phyloP scores from a whole-genome alignment of 257 asterid species.

The Rehmannia glutinosa region DNA sequence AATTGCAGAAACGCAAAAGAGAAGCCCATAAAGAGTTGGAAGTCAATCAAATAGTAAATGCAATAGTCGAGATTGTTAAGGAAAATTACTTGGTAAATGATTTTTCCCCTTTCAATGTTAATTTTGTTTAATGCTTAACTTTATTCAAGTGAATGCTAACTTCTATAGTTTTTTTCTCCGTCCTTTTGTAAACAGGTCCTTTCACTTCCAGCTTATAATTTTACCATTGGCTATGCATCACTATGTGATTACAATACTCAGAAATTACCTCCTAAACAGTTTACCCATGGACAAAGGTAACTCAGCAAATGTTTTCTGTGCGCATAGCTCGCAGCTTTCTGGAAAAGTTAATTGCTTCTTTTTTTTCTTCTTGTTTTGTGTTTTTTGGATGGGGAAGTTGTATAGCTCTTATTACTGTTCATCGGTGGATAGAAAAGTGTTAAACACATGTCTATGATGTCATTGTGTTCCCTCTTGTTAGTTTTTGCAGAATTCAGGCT shows the following conservation, averaged over 20 bases:
- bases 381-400: neutral
- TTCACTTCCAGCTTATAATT: conserved; percentile 62
- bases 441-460: neutral
- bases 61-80: conserved; percentile 79
- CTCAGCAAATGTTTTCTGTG: neutral
- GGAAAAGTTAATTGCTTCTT: neutral
- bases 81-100: conserved; percentile 79
- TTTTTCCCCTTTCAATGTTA: neutral
- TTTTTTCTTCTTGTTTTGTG: neutral
- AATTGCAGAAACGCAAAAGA: conserved; percentile 74
- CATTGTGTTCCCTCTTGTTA: neutral
- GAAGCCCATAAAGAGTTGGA: conserved; percentile 57
- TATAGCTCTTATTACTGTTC: neutral
- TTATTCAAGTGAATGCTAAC: neutral
- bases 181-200: conserved; percentile 57
- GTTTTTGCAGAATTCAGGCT: neutral
- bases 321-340: neutral
- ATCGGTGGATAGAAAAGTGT: neutral
- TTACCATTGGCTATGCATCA: conserved; percentile 78
- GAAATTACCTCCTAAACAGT: conserved; percentile 52
- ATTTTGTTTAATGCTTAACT: neutral
- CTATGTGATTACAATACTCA: conserved; percentile 83
- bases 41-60: conserved; percentile 67
- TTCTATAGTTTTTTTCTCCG: neutral
- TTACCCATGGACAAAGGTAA: conserved; percentile 82